A percentile compares a stretch with the other conserved stretches of the same genome.
Evolutionary conservation across 1,139 yeast genomes (phyloP).

Genomic region (Lodderomyces parapsilosis): DNA sequence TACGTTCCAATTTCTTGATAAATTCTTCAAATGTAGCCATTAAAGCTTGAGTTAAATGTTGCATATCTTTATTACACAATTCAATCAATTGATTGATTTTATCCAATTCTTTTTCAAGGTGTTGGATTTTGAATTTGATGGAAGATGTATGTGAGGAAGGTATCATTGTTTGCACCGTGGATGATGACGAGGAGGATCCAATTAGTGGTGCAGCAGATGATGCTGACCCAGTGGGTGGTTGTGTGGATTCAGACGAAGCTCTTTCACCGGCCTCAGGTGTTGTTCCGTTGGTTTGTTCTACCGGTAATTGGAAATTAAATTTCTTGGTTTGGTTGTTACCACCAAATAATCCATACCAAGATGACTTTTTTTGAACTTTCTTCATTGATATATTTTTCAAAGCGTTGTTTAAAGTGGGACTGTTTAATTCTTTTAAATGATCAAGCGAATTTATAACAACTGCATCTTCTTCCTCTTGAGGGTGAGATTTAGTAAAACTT

Average conservation of each 20-base stretch:
- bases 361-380: conserved; percentile 31
- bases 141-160: conserved; percentile 14
- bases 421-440: conserved; percentile 35
- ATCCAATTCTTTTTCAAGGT: conserved; percentile 41
- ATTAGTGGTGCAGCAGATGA: conserved; percentile 7
- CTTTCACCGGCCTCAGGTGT: too few species aligned
- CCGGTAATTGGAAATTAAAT: conserved; percentile 15
- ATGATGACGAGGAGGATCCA: too few species aligned
- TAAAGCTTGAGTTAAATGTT: conserved; percentile 32
- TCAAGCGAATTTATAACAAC: conserved; percentile 16
- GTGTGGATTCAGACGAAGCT: too few species aligned
- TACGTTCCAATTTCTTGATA: conserved; percentile 33
- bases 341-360: conserved; percentile 50
- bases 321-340: conserved; percentile 28
- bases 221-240: conserved; percentile 3
- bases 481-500: conserved; percentile 5
- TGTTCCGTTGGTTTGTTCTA: conserved; percentile 6
- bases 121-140: conserved; percentile 29
- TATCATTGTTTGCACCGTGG: conserved; percentile 2
- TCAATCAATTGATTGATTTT: conserved; percentile 44
- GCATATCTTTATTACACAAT: conserved; percentile 38
- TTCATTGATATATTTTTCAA: conserved; percentile 28
- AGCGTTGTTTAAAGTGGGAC: conserved; percentile 43
- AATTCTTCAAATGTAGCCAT: conserved; percentile 32
- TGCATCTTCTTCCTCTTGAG: conserved; percentile 11